These are phyloP conservation scores for Kurtzmaniella natalensis DNA, from an alignment of 1,139 yeast genomes.

Conservation along the genomic window DNA sequence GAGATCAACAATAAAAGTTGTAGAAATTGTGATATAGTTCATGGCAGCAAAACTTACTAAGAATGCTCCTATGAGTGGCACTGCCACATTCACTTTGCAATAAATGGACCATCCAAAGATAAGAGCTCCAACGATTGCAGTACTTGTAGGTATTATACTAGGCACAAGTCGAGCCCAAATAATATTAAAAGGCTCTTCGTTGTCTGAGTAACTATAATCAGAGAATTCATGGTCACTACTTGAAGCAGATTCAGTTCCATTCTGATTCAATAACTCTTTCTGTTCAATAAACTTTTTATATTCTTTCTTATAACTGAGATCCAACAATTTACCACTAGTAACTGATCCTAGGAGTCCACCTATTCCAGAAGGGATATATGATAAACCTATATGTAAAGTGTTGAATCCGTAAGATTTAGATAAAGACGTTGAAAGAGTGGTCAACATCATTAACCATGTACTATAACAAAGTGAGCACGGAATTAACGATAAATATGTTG, in stretches of 20 bases:
- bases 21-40: conserved; percentile 45
- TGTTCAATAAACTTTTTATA: conserved; percentile 14
- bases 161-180: conserved; percentile 25
- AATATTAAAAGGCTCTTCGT: conserved; percentile 30
- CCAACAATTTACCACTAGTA: conserved; percentile 42
- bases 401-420: conserved; percentile 43
- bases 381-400: conserved; percentile 56
- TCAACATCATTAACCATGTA: conserved; percentile 65
- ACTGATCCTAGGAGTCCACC: conserved; percentile 55
- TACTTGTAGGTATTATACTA: conserved; percentile 18
- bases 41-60: conserved; percentile 50
- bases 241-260: too few species aligned
- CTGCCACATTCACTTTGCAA: conserved; percentile 43
- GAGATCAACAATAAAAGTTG: conserved; percentile 58
- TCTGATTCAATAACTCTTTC: conserved; percentile 21
- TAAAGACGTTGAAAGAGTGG: conserved; percentile 57
- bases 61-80: conserved; percentile 53
- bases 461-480: conserved; percentile 63
- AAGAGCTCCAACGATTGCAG: conserved; percentile 36
- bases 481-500: conserved; percentile 25
- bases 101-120: conserved; percentile 72
- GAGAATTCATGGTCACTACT: too few species aligned
- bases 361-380: conserved; percentile 58
- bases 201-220: conserved; percentile 34
- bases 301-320: conserved; percentile 35